phyloP scores from a whole-genome alignment of 306 rosid genomes.

The Prunus salicina region DNA sequence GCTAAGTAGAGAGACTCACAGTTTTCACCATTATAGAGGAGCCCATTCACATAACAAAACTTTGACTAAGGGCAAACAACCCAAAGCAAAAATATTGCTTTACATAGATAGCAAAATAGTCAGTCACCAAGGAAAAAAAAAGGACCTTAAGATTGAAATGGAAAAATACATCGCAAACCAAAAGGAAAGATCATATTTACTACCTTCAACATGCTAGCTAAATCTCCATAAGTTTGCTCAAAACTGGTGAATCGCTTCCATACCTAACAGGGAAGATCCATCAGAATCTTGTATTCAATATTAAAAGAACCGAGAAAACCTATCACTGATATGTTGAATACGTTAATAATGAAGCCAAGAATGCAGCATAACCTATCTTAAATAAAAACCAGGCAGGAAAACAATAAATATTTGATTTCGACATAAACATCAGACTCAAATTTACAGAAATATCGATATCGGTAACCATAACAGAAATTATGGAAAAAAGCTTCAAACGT shows the following conservation, averaged over 20 bases:
- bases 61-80: neutral
- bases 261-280: slow-evolving; percentile 46
- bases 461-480: neutral
- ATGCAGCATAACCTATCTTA: neutral
- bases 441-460: too few species aligned
- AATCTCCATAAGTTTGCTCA: slow-evolving; percentile 94
- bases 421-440: too few species aligned
- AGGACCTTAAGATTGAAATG: neutral
- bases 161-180: neutral
- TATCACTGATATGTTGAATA: neutral
- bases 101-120: neutral
- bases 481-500: neutral
- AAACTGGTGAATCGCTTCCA: slow-evolving; percentile 85
- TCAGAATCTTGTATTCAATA: slow-evolving; percentile 4
- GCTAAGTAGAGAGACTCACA: neutral
- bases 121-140: neutral
- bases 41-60: neutral
- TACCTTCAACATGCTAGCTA: slow-evolving; percentile 94
- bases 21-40: neutral
- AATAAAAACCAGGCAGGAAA: neutral
- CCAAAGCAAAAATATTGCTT: neutral
- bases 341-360: neutral
- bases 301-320: neutral
- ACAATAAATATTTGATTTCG: too few species aligned
- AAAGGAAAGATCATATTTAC: neutral